These are phyloP conservation scores for Collybia mongolica DNA, from an alignment of 768 basidiomycete species.

Conservation along the genomic window DNA sequence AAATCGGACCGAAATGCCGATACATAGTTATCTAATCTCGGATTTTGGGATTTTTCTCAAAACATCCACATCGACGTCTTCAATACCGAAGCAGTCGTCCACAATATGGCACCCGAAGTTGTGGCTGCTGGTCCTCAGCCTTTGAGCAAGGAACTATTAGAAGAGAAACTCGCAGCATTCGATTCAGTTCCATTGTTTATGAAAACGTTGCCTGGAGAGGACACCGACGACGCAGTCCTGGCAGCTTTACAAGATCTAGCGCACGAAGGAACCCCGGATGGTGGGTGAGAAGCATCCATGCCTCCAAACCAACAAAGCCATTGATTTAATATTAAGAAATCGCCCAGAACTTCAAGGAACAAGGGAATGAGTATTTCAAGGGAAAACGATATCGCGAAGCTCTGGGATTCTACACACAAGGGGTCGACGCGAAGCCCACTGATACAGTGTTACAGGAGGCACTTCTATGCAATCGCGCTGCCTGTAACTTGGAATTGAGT, in stretches of 20 bases:
- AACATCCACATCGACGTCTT: not conserved
- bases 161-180: constrained; percentile 41
- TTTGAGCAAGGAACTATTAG: constrained; percentile 26
- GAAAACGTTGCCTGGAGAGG: constrained; percentile 77
- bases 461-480: constrained; percentile 86
- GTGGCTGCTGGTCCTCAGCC: constrained; percentile 32
- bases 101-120: constrained; percentile 18
- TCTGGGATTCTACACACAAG: constrained; percentile 86
- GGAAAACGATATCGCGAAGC: constrained; percentile 88
- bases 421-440: constrained; percentile 79
- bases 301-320: not conserved
- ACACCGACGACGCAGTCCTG: constrained; percentile 61
- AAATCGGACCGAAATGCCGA: not conserved
- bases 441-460: constrained; percentile 58
- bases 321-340: constrained; percentile 53
- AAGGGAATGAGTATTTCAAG: constrained; percentile 93
- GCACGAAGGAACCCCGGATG: constrained; percentile 91
- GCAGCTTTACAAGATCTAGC: constrained; percentile 84
- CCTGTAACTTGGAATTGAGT: constrained; percentile 90
- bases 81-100: not conserved
- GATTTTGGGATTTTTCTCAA: constrained; percentile 1
- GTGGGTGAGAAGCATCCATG: constrained; percentile 50
- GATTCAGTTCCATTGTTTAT: constrained; percentile 90
- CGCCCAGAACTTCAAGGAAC: constrained; percentile 90
- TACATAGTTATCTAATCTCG: constrained; percentile 4